Evolutionary conservation across 2,329 filamentous ascomycete species (phyloP), one percentile per base, ranked within the genome.

Genomic region (Hypoxylon sp.): DNA sequence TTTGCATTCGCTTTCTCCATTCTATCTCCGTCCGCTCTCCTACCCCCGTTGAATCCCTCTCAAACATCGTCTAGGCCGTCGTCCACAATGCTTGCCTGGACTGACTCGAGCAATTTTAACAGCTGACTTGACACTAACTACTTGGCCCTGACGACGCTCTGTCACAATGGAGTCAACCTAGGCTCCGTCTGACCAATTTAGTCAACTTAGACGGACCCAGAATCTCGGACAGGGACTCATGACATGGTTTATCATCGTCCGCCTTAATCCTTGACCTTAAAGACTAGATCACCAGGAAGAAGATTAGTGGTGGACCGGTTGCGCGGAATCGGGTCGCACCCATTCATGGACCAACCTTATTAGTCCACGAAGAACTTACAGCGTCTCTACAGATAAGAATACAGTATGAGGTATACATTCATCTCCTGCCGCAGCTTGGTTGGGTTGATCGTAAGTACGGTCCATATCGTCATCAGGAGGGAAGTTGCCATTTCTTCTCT

Each of bases 321-420:
- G 67, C 60, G 57, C 64, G 59, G 67, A 66, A 58, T 58, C 61
- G 64, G 62, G 56, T 72, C 62, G 61, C 59, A 21, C 52, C 37
- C 64, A 64, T 61, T 27, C 56, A 61, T 57, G 19, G 17, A 51
- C 57, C 54, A 65, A 53, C 44, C 51, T 54, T 61, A 65, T 63
- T 63, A 65, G 62, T 60, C 48, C 46, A 53, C 29, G 44, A 59
- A 52, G 37, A 37, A 24, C 57, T 65, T 48, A 37, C 39, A 15
- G 37, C 19, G 54, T 51, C 31, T 59, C 47, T 15, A 17, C 52
- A 68, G 53, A 68, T 62, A 62, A 65, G 57, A 44, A 58, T 44
- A 46, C 27, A 27, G 39, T 44, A 59, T 46, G 50, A 48, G 56
- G 44, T 48, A 56, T 50, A 27, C 50, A 51, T 32, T 58, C 19